A percentile compares a stretch with the other conserved stretches of the same genome.
These are phyloP conservation scores for Leptographium wingfieldii DNA, from an alignment of 2,329 filamentous ascomycete species.

Conservation along the genomic window DNA sequence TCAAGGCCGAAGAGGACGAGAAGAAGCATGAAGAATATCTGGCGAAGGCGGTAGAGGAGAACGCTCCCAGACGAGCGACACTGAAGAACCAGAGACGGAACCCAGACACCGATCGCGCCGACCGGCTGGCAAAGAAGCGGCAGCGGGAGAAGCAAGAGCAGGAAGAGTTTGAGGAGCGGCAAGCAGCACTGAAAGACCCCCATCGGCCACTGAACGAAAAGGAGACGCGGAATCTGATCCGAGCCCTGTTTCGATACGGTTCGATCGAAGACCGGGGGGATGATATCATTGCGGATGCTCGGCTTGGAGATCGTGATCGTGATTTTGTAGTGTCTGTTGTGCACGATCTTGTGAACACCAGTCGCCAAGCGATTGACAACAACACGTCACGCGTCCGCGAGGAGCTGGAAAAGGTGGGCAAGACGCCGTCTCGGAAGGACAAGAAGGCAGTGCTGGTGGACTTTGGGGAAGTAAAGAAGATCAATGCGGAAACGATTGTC, in stretches of 20 bases:
- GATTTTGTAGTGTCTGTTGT: conserved; percentile 68
- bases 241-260: conserved; percentile 82
- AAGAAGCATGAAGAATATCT: conserved; percentile 75
- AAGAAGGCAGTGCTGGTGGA: conserved; percentile 95
- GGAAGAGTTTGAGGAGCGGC: conserved; percentile 61
- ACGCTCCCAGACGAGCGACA: conserved; percentile 64
- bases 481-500: conserved; percentile 90
- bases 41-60: conserved; percentile 70
- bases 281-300: conserved; percentile 78
- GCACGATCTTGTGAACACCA: conserved; percentile 54
- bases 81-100: conserved; percentile 41
- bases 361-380: conserved; percentile 46
- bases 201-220: conserved; percentile 84
- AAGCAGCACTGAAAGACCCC: conserved; percentile 65
- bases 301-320: conserved; percentile 67
- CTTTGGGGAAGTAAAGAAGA: conserved; percentile 81
- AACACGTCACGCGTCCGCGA: conserved; percentile 63
- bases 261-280: conserved; percentile 79
- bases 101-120: conserved; percentile 45
- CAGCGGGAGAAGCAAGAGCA: conserved; percentile 56
- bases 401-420: conserved; percentile 72
- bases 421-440: conserved; percentile 87
- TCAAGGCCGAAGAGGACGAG: conserved; percentile 81
- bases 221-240: conserved; percentile 82
- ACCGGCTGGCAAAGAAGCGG: conserved; percentile 52